Conservation (phyloP, 2,329 filamentous ascomycete species). For the Pseudonectria buxi region DNA sequence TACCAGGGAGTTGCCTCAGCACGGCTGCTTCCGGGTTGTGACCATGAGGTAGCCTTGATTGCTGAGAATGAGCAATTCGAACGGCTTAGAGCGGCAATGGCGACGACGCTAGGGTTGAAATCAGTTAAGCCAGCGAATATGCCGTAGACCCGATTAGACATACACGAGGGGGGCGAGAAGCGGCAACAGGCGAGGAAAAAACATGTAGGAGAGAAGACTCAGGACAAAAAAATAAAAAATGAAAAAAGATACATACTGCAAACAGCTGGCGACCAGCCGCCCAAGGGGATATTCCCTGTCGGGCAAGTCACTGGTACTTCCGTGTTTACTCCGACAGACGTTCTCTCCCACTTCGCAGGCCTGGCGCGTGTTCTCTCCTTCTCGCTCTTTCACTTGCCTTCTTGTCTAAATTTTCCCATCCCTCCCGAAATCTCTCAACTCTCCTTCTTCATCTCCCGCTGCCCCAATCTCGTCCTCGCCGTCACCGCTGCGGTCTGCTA, state of each 20-base stretch:
- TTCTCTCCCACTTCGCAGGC: conserved; percentile 1
- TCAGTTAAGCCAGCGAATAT: conserved; percentile 12
- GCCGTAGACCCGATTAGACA: conserved; percentile 20
- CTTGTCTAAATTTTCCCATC: conserved; percentile 15
- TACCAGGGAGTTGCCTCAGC: conserved; percentile 10
- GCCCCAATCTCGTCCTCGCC: conserved; percentile 1
- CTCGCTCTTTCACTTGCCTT: conserved; percentile 11
- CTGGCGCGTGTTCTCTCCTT: conserved; percentile 10
- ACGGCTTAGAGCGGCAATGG: conserved; percentile 25
- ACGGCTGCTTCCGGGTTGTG: conserved; percentile 15
- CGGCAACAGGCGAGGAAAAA: conserved; percentile 9
- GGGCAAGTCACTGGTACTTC: conserved; percentile 17
- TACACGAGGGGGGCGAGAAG: conserved; percentile 5
- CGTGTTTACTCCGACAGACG: conserved; percentile 15
- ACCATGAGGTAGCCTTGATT: conserved; percentile 5
- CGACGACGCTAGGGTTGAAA: conserved; percentile 17
- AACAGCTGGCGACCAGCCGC: conserved; percentile 19
- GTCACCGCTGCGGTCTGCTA: not conserved
- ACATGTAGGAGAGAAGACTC: conserved; percentile 6
- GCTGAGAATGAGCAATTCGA: conserved; percentile 13
- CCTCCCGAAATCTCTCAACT: conserved; percentile 13
- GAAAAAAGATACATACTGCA: conserved; percentile 15
- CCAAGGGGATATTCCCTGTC: conserved; percentile 14
- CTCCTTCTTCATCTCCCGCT: conserved; percentile 12
- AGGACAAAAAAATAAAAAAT: conserved; percentile 10